Conservation (phyloP, 2,329 filamentous ascomycete species). For the Sporothrix variecibatus region DNA sequence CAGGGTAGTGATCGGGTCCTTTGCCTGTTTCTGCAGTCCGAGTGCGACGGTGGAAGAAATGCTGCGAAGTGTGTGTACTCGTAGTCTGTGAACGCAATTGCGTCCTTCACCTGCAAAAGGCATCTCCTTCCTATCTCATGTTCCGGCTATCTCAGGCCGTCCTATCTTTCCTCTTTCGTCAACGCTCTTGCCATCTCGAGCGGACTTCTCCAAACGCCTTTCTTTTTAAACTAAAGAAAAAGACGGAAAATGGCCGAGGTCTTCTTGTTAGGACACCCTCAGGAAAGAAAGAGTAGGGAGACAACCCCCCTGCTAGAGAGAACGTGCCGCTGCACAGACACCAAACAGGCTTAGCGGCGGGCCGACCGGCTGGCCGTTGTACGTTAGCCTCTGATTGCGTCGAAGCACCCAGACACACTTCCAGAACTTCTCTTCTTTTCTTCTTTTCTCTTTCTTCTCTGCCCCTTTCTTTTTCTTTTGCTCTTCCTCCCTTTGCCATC, state of each 20-base stretch:
- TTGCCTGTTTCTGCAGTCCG: too few species aligned
- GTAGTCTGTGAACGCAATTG: too few species aligned
- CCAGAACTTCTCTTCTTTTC: not conserved
- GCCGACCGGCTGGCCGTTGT: constrained; percentile 11
- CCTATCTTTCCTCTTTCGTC: not conserved
- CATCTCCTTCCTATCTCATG: too few species aligned
- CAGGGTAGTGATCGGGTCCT: too few species aligned
- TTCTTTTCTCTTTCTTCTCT: not conserved
- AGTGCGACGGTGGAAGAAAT: too few species aligned
- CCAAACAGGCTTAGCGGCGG: constrained; percentile 12
- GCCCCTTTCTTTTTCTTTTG: not conserved
- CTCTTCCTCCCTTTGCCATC: not conserved
- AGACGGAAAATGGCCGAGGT: not conserved
- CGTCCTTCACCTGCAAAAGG: too few species aligned
- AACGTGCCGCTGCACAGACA: not conserved
- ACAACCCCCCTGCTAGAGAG: not conserved
- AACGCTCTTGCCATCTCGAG: not conserved
- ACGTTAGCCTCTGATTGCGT: not conserved
- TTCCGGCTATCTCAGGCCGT: too few species aligned
- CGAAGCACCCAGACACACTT: not conserved
- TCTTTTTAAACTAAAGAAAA: not conserved
- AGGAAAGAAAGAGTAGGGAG: not conserved
- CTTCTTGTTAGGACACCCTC: not conserved
- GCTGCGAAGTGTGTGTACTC: too few species aligned
- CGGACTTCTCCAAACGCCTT: not conserved